Evolutionary conservation across 176 grass and related monocot species (phyloP), one percentile per base, ranked within the genome.

Genomic region (Chrysopogon serrulatus): DNA sequence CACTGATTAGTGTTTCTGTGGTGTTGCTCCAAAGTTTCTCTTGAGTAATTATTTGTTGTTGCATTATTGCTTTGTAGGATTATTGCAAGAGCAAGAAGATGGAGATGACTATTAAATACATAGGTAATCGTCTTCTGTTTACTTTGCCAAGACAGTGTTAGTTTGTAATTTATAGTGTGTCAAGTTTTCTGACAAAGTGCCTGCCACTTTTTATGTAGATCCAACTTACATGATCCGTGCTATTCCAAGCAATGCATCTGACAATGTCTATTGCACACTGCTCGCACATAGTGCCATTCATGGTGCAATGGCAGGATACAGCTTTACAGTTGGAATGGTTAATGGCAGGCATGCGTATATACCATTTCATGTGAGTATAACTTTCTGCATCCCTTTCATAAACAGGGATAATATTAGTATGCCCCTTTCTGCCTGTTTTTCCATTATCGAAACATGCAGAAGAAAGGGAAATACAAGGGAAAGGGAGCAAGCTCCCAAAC

Each of bases 171-270:
- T 27, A 3, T 37, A 63, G 24, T 23, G 1, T 76, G 26, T 67
- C 60, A 54, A 73, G 31, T 17, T 66, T 59, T 73, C 13, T 33
- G 17, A 73, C 6, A 15, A 37, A 65, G 31, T 56, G 4, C 26
- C 6, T 73, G 19, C 35, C 56, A 34, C 89, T 81, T 65, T 32
- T 70, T 86, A 84, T 83, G 73, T 84, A 98, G 96, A 99, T 96
- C 96, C 96, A 56, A 99, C 96, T 30, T 99, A 99, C 80, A 99
- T 99, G 96, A 93, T 99, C 77, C 91, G 93, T 35, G 96, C 93
- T 47, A 95, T 99, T 88, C 96, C 91, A 68, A 99, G 96, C 80
- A 99, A 87, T 79, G 96, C 96, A 62, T 99, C 93, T 19, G 96
- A 98, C 53, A 98, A 98, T 62, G 91, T 98, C 42, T 98, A 94